phyloP scores from a whole-genome alignment of 1,284 basidiomycete species.

The Tranzscheliella williamsii region DNA sequence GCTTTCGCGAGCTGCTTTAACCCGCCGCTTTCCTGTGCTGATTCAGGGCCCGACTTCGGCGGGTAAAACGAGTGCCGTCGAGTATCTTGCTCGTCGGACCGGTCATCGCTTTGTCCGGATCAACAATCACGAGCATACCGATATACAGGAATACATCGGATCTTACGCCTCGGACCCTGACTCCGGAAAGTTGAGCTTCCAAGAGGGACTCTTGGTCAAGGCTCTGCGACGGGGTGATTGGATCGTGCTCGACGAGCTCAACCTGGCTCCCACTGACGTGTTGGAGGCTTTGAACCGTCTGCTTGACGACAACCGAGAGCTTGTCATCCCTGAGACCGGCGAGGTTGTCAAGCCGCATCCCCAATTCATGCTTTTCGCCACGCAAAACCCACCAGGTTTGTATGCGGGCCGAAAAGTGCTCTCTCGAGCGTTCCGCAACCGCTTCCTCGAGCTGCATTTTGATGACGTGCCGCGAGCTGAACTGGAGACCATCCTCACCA shows the following conservation, averaged over 20 bases:
- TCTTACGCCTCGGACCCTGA: conserved; percentile 91
- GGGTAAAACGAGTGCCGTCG: conserved; percentile 95
- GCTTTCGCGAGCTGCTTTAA: conserved; percentile 85
- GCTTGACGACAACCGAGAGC: conserved; percentile 94
- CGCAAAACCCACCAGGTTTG: conserved; percentile 96
- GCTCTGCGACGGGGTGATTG: conserved; percentile 91
- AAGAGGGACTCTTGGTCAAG: conserved; percentile 85
- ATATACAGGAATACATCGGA: conserved; percentile 95
- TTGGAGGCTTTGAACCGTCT: conserved; percentile 95
- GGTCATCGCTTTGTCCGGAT: conserved; percentile 96
- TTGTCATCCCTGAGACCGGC: conserved; percentile 93
- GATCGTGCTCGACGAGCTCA: conserved; percentile 98
- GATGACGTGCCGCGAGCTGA: conserved; percentile 94
- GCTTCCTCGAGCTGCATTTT: conserved; percentile 98
- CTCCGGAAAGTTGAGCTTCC: conserved; percentile 89
- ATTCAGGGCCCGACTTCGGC: conserved; percentile 98
- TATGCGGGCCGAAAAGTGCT: conserved; percentile 95
- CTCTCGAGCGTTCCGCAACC: conserved; percentile 93
- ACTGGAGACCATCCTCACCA: conserved; percentile 76
- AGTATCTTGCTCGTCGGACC: conserved; percentile 89
- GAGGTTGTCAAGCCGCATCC: conserved; percentile 92
- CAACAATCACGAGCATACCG: conserved; percentile 99
- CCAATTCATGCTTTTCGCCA: conserved; percentile 97
- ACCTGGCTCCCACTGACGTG: conserved; percentile 96
- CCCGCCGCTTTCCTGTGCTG: conserved; percentile 87